A percentile compares a stretch with the other conserved stretches of the same genome.
phyloP scores from a whole-genome alignment of 2,329 filamentous ascomycete species.

The Penicillium sp. region DNA sequence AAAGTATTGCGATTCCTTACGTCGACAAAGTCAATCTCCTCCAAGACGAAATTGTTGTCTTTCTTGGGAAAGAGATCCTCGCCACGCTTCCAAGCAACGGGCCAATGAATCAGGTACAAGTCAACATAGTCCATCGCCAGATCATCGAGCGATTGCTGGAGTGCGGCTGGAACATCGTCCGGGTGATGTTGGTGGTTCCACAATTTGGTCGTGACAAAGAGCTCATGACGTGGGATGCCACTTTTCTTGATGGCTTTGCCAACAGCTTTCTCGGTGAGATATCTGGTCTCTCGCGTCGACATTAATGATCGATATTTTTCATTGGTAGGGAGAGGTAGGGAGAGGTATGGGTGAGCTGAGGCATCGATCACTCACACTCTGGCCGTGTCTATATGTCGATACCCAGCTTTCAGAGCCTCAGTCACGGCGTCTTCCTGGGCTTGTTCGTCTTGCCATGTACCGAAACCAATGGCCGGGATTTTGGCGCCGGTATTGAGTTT shows the following conservation, averaged over 20 bases:
- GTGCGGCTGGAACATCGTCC: slow-evolving; percentile 57
- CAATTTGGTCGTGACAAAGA: slow-evolving; percentile 63
- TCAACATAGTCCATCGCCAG: slow-evolving; percentile 63
- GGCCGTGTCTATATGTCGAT: slow-evolving; percentile 51
- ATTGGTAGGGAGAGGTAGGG: neutral
- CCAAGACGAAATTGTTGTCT: slow-evolving; percentile 39
- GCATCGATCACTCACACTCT: slow-evolving; percentile 29
- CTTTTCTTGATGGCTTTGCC: slow-evolving; percentile 59
- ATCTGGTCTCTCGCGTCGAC: slow-evolving; percentile 29
- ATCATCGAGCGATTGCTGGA: slow-evolving; percentile 56
- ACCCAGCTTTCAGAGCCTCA: slow-evolving; percentile 47
- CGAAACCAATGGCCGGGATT: slow-evolving; percentile 47
- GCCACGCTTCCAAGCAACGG: slow-evolving; percentile 49
- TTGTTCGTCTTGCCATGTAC: slow-evolving; percentile 50
- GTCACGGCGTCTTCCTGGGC: slow-evolving; percentile 46
- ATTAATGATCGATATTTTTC: neutral
- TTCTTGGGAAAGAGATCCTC: slow-evolving; percentile 44
- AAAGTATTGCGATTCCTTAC: slow-evolving; percentile 21
- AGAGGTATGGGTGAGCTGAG: neutral
- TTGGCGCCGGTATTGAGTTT: slow-evolving; percentile 45
- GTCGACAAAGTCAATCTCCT: slow-evolving; percentile 46
- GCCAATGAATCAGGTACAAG: slow-evolving; percentile 65
- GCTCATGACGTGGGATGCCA: slow-evolving; percentile 56
- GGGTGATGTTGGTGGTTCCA: slow-evolving; percentile 60
- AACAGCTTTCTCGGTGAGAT: slow-evolving; percentile 61